Evolutionary conservation across 148 eudicot species (phyloP).

Genomic region (Cornus suecica): DNA sequence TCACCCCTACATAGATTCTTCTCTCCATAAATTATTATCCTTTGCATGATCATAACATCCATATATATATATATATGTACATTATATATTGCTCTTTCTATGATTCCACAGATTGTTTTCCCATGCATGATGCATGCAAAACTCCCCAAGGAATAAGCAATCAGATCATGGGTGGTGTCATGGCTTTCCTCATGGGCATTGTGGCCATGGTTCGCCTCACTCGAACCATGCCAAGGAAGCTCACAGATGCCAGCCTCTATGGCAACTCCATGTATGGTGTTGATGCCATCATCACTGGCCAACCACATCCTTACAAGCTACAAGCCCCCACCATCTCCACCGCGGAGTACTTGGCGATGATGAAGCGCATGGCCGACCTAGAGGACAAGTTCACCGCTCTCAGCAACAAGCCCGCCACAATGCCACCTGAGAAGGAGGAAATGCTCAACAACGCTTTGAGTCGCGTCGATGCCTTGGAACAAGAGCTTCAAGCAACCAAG

Average conservation of each 20-base stretch:
- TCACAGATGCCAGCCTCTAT: slow-evolving; percentile 62
- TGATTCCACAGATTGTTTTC: slow-evolving; percentile 29
- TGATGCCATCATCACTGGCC: slow-evolving; percentile 31
- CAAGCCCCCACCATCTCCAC: slow-evolving; percentile 41
- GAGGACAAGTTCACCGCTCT: slow-evolving; percentile 76
- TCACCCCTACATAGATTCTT: not conserved
- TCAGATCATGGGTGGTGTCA: slow-evolving; percentile 58
- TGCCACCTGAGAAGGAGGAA: slow-evolving; percentile 92
- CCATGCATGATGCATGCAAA: slow-evolving; percentile 33
- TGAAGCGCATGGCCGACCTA: slow-evolving; percentile 80
- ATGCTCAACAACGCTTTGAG: slow-evolving; percentile 66
- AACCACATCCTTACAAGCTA: slow-evolving; percentile 21
- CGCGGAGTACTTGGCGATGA: slow-evolving; percentile 58
- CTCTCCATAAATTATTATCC: not conserved
- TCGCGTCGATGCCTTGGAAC: slow-evolving; percentile 69
- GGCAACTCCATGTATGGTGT: slow-evolving; percentile 37
- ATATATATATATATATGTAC: too few relatives aligned
- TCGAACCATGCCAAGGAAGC: slow-evolving; percentile 68
- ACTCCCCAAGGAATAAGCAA: slow-evolving; percentile 32
- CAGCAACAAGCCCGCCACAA: slow-evolving; percentile 39
- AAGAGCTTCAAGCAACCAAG: slow-evolving; percentile 63
- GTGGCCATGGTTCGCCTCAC: slow-evolving; percentile 75
- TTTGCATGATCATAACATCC: not conserved
- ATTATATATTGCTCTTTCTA: not conserved
- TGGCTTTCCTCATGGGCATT: slow-evolving; percentile 76